Conservation (phyloP, 2,329 filamentous ascomycete genomes). For the Ophiostoma ulmi region DNA sequence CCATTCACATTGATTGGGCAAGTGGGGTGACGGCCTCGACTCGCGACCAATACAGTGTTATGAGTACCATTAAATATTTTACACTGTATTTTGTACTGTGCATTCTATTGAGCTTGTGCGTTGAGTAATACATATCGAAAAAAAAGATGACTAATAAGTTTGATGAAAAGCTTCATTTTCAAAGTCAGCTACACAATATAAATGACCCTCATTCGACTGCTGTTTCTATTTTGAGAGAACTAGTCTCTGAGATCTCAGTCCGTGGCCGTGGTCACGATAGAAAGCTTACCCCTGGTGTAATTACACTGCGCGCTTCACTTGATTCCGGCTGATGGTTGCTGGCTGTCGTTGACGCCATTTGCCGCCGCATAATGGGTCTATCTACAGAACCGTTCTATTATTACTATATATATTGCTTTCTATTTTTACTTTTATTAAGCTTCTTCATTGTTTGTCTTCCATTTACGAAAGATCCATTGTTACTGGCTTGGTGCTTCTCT, state of each 20-base stretch:
- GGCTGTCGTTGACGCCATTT: too few relatives aligned
- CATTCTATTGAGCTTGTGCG: not conserved
- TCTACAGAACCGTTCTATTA: too few relatives aligned
- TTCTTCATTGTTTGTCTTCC: too few relatives aligned
- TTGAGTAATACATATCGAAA: too few relatives aligned
- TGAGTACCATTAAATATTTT: not conserved
- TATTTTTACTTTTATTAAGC: too few relatives aligned
- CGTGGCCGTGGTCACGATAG: not conserved
- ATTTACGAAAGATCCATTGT: too few relatives aligned
- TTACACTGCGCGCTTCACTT: not conserved
- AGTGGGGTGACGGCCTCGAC: constrained; percentile 1
- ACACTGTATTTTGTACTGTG: not conserved
- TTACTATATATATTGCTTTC: too few relatives aligned
- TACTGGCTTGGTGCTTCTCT: too few relatives aligned
- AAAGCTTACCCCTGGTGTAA: not conserved
- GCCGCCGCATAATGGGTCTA: too few relatives aligned
- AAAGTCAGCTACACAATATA: too few relatives aligned
- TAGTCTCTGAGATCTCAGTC: not conserved
- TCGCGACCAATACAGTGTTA: not conserved
- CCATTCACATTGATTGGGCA: not conserved
- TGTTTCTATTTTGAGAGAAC: not conserved
- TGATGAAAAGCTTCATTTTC: not conserved
- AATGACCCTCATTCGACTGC: too few relatives aligned
- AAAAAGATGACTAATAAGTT: not conserved
- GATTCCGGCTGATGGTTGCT: too few relatives aligned